Base-by-base conservation (phyloP, 1,284 basidiomycete species). In the Ustilago sp. region DNA sequence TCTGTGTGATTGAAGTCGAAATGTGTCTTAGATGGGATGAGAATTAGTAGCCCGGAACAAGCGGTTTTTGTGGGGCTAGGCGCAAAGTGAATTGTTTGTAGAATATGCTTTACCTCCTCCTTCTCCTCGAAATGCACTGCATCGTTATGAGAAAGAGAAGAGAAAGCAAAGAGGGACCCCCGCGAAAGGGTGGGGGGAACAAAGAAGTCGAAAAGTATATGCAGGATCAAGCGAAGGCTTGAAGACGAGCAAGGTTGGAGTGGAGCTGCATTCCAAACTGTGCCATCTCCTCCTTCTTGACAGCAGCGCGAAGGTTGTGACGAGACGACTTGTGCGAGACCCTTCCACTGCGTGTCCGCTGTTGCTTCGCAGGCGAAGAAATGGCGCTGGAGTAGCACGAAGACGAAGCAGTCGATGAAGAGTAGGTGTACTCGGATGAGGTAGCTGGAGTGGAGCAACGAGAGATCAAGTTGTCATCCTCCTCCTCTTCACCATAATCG, bases 371-470 rank as follows among this genome's bases (percentile, higher is more conserved):
- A 1, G 68, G 68, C 2, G 32, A 39, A 5, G 13, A 41, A 12
- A 54, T 52, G 19, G 54, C 59, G 54, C 68, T 71, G 8, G 68
- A 70, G 31, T 64, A 63, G 34, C 59, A 56, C 1, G 59, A 62
- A 36, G 54, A 58, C 1, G 34, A 50, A 31, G 65, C 60, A 12
- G 59, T 53, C 43, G 54, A 58, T 1, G 34, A 50, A 19, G 62
- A 64, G n/a, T n/a, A 23, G 45, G 62, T 66, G 32, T 53, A 67
- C 31, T 67, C 63, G 41, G 73, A 64, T 13, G 17, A 45, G 2
- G 55, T 68, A 15, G 56, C 53, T 0, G 69, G 69, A 13, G 69
- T 77, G 2, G 58, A 68, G 65, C 68, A 76, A 6, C 68, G 60
- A 38, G 59, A 68, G 17, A 59, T 35, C 12, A 57, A 12, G 8